Evolutionary conservation across 495 filamentous ascomycete genomes (phyloP).

Genomic region (Aspergillus indologenus): DNA sequence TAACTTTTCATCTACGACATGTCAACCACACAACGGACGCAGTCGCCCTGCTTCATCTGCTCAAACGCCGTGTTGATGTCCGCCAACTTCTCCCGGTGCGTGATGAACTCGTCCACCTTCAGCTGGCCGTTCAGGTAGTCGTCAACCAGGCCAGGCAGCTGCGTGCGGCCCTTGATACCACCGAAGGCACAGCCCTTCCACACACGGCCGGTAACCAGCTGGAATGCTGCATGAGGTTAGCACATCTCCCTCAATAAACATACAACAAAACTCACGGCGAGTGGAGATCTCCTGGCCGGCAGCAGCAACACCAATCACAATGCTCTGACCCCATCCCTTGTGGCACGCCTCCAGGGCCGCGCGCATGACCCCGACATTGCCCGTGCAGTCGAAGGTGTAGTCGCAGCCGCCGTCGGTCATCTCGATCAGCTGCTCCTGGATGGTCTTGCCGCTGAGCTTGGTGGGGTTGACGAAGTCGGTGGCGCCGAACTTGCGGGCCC

Average conservation of each 20-base stretch:
- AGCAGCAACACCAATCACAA: constrained; percentile 95
- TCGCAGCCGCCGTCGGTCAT: constrained; percentile 99
- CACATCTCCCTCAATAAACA: not conserved
- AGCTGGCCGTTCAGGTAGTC: constrained; percentile 88
- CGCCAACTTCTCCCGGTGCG: constrained; percentile 76
- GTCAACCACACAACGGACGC: constrained; percentile 78
- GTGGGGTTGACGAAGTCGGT: constrained; percentile 96
- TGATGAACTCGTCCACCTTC: constrained; percentile 99
- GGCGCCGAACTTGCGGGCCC: constrained; percentile 90
- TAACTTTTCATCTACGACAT: constrained; percentile 14
- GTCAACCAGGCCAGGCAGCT: constrained; percentile 81
- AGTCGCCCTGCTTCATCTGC: constrained; percentile 93
- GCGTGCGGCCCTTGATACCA: constrained; percentile 93
- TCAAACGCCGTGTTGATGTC: constrained; percentile 88
- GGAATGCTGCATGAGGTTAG: constrained; percentile 67
- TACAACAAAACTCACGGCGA: constrained; percentile 65
- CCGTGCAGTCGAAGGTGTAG: constrained; percentile 99
- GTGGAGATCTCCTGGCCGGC: constrained; percentile 97
- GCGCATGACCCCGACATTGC: constrained; percentile 94
- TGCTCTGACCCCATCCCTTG: constrained; percentile 98
- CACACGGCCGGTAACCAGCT: constrained; percentile 93
- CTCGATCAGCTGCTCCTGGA: constrained; percentile 89
- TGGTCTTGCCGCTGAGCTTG: constrained; percentile 68
- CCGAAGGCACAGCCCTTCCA: constrained; percentile 99
- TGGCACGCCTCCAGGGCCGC: constrained; percentile 96